Percentiles rank a stretch among this genome's conserved stretches.
phyloP scores from a whole-genome alignment of 768 basidiomycete genomes.

The Tulasnella sp. region DNA sequence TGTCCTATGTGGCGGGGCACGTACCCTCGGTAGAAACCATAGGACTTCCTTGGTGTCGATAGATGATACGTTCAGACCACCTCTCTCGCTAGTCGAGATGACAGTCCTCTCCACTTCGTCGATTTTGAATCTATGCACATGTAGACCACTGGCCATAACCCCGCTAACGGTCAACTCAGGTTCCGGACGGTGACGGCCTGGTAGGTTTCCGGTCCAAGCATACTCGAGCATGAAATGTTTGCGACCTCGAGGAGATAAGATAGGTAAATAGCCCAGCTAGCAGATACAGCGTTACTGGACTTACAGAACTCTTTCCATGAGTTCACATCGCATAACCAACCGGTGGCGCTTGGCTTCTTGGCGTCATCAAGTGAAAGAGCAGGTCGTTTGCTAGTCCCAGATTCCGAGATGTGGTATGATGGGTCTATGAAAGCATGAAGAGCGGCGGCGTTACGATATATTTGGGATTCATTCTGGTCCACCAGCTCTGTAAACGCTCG shows the following conservation, averaged over 20 bases:
- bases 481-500: conserved; percentile 39
- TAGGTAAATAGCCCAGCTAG: background rate
- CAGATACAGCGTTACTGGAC: conserved; percentile 18
- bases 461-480: conserved; percentile 33
- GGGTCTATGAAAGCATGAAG: conserved; percentile 36
- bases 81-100: conserved; percentile 42
- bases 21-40: conserved; percentile 52
- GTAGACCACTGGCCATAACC: no score
- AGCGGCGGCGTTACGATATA: conserved; percentile 49
- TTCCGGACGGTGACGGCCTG: background rate
- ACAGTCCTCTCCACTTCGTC: conserved; percentile 50
- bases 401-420: background rate
- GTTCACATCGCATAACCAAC: conserved; percentile 30
- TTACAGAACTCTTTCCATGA: conserved; percentile 55
- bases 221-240: background rate
- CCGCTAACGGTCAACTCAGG: no score
- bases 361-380: conserved; percentile 26
- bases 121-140: conserved; percentile 63
- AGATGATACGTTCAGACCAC: conserved; percentile 50
- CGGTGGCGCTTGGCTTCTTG: conserved; percentile 25
- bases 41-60: conserved; percentile 36
- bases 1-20: conserved; percentile 18
- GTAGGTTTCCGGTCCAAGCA: conserved; percentile 1
- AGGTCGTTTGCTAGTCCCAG: background rate
- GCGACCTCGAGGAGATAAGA: background rate